Base-by-base conservation (phyloP, 805 yeast species). In the Starmerella apicola region DNA sequence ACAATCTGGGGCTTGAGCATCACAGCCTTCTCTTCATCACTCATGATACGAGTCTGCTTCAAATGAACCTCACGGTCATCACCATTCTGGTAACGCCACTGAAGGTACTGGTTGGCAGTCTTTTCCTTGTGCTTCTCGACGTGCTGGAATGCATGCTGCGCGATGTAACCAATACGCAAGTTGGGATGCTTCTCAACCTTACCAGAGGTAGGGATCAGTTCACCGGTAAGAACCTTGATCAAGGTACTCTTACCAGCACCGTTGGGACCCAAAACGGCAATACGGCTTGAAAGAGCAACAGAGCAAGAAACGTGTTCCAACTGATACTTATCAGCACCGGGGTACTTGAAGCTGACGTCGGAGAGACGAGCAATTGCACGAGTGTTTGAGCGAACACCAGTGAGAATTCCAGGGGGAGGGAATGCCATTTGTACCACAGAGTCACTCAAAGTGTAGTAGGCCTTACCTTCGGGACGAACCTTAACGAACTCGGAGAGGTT, bases 171-270 rank as follows among this genome's bases (percentile, higher is more conserved):
- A 54, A 88, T 84, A 70, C 98, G 85, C 65, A 91, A 71, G 64
- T 88, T 88, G 49, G 97, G 97, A 67, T 88, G 98, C 63, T 91
- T 91, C 67, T 91, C 96, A 42, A 88, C 95, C 46, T 75, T 78
- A 56, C 98, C 98, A 43, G 65, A 71, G 48, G 75, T 71, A 18
- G 98, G 95, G 41, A 81, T 72, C 43, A 84, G 68, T 63, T 88
- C 98, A 50, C 83, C 98, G 8, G 97, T 91, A 52, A 88, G 70
- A 39, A 91, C 68, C 63, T 88, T 88, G 64, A 91, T 88, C 56
- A 91, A 71, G 15, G 98, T 88, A 10, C 96, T 84, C 62, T 88
- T 88, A 67, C 98, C 98, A 38, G 98, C 98, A 71, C 98, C 98
- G 61, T 88, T 88, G 46, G 97, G 96, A 41, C 98, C 98, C 42